Evolutionary conservation across 1,284 basidiomycete genomes (phyloP).

Genomic region (Puccinia novopanici): DNA sequence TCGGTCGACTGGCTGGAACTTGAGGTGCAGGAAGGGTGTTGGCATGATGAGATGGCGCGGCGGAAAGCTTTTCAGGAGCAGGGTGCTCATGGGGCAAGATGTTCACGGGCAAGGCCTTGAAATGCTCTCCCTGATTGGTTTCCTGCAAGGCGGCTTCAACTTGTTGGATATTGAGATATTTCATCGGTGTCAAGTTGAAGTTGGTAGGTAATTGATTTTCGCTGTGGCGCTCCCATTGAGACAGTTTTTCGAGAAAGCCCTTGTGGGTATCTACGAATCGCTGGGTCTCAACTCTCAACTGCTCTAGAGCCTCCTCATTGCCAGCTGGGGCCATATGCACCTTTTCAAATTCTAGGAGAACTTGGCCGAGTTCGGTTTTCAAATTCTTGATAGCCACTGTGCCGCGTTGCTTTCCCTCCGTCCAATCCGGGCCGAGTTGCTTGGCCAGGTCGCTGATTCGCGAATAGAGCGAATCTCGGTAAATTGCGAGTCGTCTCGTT

Average conservation of each 20-base stretch:
- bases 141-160: conserved; percentile 2
- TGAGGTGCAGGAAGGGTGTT: no score
- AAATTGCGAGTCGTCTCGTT: neutral
- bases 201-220: neutral
- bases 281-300: neutral
- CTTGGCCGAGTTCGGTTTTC: neutral
- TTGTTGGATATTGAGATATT: neutral
- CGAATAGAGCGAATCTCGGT: neutral
- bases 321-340: neutral
- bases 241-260: neutral
- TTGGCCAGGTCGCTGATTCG: neutral
- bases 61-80: no score
- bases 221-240: neutral
- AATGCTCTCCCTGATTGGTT: neutral
- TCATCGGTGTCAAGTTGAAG: neutral
- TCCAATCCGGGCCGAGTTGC: neutral
- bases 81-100: no score
- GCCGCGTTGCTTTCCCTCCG: neutral
- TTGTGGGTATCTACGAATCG: neutral
- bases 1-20: no score
- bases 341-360: neutral
- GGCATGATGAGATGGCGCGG: no score
- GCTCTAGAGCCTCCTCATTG: neutral
- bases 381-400: neutral
- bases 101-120: neutral